Percentiles rank a stretch among this genome's conserved stretches.
These are phyloP conservation scores for Penicillium macrosclerotiorum DNA, from an alignment of 495 filamentous ascomycete genomes.

Conservation along the genomic window DNA sequence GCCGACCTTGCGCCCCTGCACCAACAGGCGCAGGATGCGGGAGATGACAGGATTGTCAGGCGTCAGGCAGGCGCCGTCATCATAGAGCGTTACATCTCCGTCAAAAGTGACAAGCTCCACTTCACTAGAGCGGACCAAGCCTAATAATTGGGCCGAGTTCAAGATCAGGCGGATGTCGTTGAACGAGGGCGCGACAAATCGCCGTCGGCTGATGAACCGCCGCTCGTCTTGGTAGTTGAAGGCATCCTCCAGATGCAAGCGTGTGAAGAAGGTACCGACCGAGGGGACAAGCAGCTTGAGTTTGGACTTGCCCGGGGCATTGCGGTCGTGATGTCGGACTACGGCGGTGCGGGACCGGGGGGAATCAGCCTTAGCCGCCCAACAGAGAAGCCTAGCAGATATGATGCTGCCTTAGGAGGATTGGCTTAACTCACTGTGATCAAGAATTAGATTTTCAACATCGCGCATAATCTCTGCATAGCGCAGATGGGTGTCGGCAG, in stretches of 20 bases:
- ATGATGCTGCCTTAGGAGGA: neutral
- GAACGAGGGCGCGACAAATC: conserved; percentile 95
- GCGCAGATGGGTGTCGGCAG: conserved; percentile 65
- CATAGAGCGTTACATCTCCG: conserved; percentile 95
- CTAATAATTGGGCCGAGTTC: conserved; percentile 92
- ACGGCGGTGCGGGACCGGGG: neutral
- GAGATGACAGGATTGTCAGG: conserved; percentile 73
- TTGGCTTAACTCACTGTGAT: conserved; percentile 68
- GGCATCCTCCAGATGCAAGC: conserved; percentile 77
- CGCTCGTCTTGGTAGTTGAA: conserved; percentile 86
- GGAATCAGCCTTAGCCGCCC: neutral
- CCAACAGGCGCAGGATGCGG: conserved; percentile 67
- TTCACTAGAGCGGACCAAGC: conserved; percentile 59
- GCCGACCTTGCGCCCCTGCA: conserved; percentile 67
- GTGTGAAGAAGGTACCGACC: conserved; percentile 89
- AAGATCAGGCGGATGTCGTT: conserved; percentile 92
- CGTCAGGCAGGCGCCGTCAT: conserved; percentile 80
- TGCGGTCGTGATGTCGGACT: conserved; percentile 68
- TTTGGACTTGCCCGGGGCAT: conserved; percentile 71
- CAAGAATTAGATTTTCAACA: conserved; percentile 84
- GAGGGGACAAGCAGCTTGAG: conserved; percentile 88
- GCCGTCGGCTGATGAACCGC: conserved; percentile 82
- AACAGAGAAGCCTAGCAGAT: neutral
- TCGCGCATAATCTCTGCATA: conserved; percentile 96
- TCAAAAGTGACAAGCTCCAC: conserved; percentile 91